Base-by-base conservation (phyloP, 2,329 filamentous ascomycete species). In the Botrytis fragariae region DNA sequence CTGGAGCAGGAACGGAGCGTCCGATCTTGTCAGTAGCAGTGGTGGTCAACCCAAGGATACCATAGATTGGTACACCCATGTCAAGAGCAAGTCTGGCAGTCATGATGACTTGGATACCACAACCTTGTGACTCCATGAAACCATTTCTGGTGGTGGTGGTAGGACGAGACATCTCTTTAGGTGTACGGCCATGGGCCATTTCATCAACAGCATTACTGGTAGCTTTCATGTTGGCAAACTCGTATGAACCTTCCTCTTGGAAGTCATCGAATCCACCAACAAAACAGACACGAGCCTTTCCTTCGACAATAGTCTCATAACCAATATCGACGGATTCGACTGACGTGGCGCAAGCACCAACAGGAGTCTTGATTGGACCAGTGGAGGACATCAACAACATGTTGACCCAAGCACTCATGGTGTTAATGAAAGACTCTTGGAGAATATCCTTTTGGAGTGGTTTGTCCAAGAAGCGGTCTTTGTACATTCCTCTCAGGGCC, bases 211-310 rank as follows among this genome's bases (percentile, higher is more conserved):
- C 95, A 81, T 98, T 99, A 88, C 95, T 98, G 72, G 96, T 99
- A 74, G 96, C 96, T 85, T 97, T 97, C 96, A 99, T 99, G 87
- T 99, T 99, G 87, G 96, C 96, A 83, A 99, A 99, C 84, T 99
- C 96, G 81, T 98, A 99, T 1, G 96, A 99, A 70, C 96, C 97
- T 85, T 99, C 96, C 85, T 99, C 96, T 81, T 97, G 94, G 86
- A 99, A 98, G 85, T 99, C 97, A 85, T 99, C 96, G 81, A 99
- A 98, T 78, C 96, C 96, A 89, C 96, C 96, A 74, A 99, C 97
- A 77, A 99, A 92, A 88, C 95, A 98, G 80, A 99, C 90, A 70
- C 95, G 93, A 74, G 97, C 96, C 88, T 99, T 99, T 84, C 96
- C 96, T 83, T 98, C 95, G 80, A 98, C 91, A 81, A 99, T 99